These are phyloP conservation scores for Puccinia polysora DNA, from an alignment of 1,284 basidiomycete genomes.

Conservation along the genomic window DNA sequence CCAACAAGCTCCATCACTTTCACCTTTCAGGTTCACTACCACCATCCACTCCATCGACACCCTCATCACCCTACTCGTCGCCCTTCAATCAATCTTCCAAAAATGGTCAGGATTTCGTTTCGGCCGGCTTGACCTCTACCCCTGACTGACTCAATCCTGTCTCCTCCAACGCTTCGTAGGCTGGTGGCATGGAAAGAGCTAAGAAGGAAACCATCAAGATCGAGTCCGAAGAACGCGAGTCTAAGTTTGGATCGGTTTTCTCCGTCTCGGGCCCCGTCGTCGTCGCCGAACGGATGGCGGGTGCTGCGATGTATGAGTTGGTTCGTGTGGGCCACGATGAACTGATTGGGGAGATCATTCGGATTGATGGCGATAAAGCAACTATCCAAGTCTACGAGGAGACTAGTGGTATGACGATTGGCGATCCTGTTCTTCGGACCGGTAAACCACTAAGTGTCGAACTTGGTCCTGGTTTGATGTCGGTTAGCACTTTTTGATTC, in stretches of 20 bases:
- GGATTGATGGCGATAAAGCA: conserved; percentile 91
- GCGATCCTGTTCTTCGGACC: conserved; percentile 93
- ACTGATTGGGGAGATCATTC: conserved; percentile 71
- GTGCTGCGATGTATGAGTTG: conserved; percentile 94
- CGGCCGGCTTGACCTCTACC: too few species aligned
- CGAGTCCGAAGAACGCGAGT: conserved; percentile 81
- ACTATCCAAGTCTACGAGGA: conserved; percentile 99
- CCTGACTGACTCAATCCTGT: too few species aligned
- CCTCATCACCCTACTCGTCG: too few species aligned
- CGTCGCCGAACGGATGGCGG: conserved; percentile 91
- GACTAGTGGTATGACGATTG: conserved; percentile 91
- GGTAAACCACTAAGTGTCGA: conserved; percentile 97
- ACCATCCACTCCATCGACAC: too few species aligned
- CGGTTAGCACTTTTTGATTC: conserved; percentile 43
- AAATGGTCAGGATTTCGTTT: too few species aligned
- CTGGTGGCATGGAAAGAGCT: conserved; percentile 37
- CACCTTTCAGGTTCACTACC: too few species aligned
- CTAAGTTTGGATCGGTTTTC: conserved; percentile 81
- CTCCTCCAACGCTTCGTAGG: conserved; percentile 14
- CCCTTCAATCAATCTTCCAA: too few species aligned
- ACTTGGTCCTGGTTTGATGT: conserved; percentile 75
- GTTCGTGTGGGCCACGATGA: conserved; percentile 95
- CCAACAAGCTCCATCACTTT: too few species aligned
- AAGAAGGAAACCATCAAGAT: conserved; percentile 53
- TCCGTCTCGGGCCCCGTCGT: conserved; percentile 95